Percentiles rank a stretch among this genome's conserved stretches.
Conservation (phyloP, 192 early-diverging fungal genomes). For the Backusella macrospora region DNA sequence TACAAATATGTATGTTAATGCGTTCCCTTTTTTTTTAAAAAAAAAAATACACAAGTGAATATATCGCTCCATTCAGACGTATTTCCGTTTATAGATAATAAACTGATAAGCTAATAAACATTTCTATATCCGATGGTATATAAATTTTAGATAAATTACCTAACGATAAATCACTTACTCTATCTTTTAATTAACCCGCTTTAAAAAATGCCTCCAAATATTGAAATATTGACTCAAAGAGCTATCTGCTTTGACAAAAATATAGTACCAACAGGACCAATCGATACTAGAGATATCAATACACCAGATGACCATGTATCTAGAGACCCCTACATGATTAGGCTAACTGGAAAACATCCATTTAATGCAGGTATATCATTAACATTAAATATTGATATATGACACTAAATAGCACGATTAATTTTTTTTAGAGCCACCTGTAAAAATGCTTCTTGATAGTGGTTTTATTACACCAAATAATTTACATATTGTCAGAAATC, state of each 20-base stretch:
- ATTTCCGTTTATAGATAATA: constrained; percentile 3
- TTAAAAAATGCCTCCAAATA: background rate
- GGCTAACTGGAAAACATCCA: background rate
- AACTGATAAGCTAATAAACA: background rate
- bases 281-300: background rate
- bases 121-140: background rate
- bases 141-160: background rate
- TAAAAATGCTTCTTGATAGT: constrained; percentile 44
- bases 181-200: background rate
- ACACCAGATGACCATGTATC: background rate
- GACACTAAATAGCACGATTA: background rate
- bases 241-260: background rate
- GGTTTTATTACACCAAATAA: constrained; percentile 60
- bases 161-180: background rate
- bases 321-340: background rate
- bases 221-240: background rate
- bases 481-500: constrained; percentile 73
- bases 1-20: background rate
- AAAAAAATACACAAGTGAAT: background rate
- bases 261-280: background rate
- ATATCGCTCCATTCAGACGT: background rate
- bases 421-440: constrained; percentile 46
- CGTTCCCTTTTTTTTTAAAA: background rate
- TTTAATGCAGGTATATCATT: background rate
- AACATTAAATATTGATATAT: background rate